phyloP scores from a whole-genome alignment of 495 filamentous ascomycete species.

The Annulohypoxylon bovei region DNA sequence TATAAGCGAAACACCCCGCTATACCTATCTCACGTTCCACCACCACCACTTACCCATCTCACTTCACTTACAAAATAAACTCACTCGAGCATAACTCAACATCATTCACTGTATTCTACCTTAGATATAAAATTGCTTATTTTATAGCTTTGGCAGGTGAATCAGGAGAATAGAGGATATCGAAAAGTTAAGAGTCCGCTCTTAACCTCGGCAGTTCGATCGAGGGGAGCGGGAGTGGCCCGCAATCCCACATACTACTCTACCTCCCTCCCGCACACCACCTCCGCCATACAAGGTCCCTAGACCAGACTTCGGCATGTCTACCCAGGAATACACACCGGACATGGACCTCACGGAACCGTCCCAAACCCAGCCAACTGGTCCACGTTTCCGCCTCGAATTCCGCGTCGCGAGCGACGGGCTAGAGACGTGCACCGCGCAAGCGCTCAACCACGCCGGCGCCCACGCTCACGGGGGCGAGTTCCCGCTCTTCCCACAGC shows the following conservation, averaged over 20 bases:
- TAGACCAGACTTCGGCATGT: too few relatives aligned
- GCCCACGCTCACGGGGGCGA: slow-evolving; percentile 23
- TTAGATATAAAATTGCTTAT: neutral
- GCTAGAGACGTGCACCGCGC: slow-evolving; percentile 32
- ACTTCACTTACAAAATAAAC: slow-evolving; percentile 3
- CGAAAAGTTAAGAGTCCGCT: neutral
- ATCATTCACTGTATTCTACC: neutral
- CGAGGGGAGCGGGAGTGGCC: neutral
- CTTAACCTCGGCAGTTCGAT: neutral
- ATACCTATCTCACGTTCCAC: neutral
- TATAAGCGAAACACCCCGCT: neutral
- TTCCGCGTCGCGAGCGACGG: slow-evolving; percentile 53
- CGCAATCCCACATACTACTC: neutral
- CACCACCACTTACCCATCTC: slow-evolving; percentile 1
- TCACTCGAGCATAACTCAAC: neutral
- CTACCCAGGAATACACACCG: too few relatives aligned
- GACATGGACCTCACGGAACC: neutral
- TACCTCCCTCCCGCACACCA: neutral
- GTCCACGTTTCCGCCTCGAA: slow-evolving; percentile 48
- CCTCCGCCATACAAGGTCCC: too few relatives aligned
- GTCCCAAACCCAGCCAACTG: neutral
- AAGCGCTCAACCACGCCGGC: slow-evolving; percentile 23
- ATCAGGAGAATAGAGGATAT: neutral
- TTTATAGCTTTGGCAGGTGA: neutral
- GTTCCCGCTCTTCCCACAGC: slow-evolving; percentile 51